Percentiles rank a stretch among this genome's conserved stretches.
Conservation (phyloP, 176 grass and related monocot species). For the Saccharum spontaneum region DNA sequence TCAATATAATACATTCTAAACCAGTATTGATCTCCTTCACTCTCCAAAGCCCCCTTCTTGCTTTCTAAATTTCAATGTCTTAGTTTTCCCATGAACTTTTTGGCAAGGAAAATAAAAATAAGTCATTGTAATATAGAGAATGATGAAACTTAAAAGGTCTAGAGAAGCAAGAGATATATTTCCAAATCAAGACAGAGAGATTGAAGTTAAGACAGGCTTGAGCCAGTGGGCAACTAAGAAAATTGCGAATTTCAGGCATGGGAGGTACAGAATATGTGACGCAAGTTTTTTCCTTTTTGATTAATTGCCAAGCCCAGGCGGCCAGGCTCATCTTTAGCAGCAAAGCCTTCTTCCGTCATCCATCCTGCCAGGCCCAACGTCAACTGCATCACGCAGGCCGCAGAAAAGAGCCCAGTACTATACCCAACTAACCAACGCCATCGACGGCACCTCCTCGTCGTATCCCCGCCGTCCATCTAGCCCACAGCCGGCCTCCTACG, state of each 20-base stretch:
- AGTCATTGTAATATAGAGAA: not conserved
- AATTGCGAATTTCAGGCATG: not conserved
- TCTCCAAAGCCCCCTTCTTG: not conserved
- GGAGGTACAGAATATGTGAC: not conserved
- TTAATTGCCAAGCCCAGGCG: not conserved
- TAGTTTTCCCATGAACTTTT: not conserved
- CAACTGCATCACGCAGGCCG: not conserved
- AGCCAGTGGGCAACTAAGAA: not conserved
- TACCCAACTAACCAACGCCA: constrained; percentile 14
- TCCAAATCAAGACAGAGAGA: no score
- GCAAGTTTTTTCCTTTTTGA: not conserved
- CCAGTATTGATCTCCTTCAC: not conserved
- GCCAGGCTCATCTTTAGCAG: not conserved
- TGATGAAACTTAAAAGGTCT: no score
- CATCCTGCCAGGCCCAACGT: not conserved
- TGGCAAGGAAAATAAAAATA: not conserved
- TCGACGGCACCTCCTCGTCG: not conserved
- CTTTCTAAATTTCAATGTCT: not conserved
- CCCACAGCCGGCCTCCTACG: not conserved
- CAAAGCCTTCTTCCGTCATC: not conserved
- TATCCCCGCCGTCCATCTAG: constrained; percentile 43
- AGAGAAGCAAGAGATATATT: not conserved
- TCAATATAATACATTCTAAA: not conserved
- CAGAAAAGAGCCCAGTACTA: not conserved
- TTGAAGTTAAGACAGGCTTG: not conserved